Base-by-base conservation (phyloP, 352 stramenopile species). In the Phytophthora quininea region DNA sequence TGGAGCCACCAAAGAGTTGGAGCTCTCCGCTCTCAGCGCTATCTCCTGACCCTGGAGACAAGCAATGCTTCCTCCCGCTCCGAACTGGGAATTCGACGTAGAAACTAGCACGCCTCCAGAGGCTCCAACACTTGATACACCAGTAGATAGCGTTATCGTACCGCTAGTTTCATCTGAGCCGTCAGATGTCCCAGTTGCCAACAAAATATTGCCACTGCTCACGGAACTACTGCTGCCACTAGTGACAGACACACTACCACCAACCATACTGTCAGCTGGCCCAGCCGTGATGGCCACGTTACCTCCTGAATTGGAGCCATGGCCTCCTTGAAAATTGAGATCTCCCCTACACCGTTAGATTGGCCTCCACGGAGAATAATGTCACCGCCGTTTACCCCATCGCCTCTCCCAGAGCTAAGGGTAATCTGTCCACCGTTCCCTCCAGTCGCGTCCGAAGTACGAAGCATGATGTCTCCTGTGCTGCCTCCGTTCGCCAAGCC, bases 91-190 rank as follows among this genome's bases (percentile, higher is more conserved):
- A 47, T 46, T 38, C 29, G 60, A 54, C 5, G 69, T 77, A n/a
- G 62, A 57, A 38, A 80, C 63, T 29, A 37, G 54, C 14, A 80
- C 66, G n/a, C 53, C 52, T 10, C 73, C 73, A 3, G 73, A 77
- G 29, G 54, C 35, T 29, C 59, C 64, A 8, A 52, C 64, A 14
- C 51, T 62, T 19, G 73, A 64, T 14, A 40, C 33, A 7, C 76
- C 73, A 15, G 70, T 66, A 0, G 62, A 64, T 2, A 84, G 49
- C 24, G 55, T 47, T 30, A 84, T 53, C 7, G 58, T 59, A 4
- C 76, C 76, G 38, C 76, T 84, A 1, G 38, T 49, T 54, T 76
- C 62, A 3, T 35, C 45, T 50, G 19, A 24, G 19, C 2, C 33
- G 6, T 61, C 55, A 12, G 73, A 67, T 27, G 46, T 12, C 11